These are phyloP conservation scores for Sporothrix humicola DNA, from an alignment of 2,329 filamentous ascomycete species.

Conservation along the genomic window DNA sequence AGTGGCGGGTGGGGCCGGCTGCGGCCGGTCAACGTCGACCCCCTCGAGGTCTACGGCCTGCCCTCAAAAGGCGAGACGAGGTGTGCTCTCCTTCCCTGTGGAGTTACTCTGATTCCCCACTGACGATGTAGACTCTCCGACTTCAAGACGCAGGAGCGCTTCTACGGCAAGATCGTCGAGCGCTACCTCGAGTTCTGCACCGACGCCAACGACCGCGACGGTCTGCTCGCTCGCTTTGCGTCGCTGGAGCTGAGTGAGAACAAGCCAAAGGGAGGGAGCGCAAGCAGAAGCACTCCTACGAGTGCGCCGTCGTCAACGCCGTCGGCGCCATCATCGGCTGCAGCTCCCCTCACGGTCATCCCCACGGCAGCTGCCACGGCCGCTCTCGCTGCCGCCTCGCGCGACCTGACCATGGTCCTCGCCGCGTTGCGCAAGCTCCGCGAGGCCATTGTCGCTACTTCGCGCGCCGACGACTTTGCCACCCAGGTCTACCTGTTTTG, in stretches of 20 bases:
- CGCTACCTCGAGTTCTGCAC: conserved; percentile 91
- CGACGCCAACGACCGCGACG: conserved; percentile 70
- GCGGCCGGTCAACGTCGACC: conserved; percentile 75
- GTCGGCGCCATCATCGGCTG: neutral
- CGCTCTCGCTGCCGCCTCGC: conserved; percentile 43
- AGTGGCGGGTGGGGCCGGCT: conserved; percentile 69
- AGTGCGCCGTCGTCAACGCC: neutral
- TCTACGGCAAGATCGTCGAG: conserved; percentile 85
- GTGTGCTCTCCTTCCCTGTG: conserved; percentile 51
- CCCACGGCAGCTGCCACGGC: conserved; percentile 20
- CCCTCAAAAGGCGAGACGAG: conserved; percentile 90
- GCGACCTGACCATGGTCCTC: conserved; percentile 75
- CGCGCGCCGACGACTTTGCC: conserved; percentile 78
- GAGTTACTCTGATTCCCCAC: neutral
- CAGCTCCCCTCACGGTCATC: neutral
- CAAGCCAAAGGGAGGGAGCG: neutral
- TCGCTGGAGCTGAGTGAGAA: conserved; percentile 56
- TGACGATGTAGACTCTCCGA: conserved; percentile 65
- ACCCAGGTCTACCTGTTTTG: conserved; percentile 92
- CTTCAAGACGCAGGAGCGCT: conserved; percentile 78
- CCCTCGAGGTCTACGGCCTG: conserved; percentile 80
- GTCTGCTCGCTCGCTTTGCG: conserved; percentile 76
- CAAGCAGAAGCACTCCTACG: neutral
- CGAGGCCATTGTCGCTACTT: conserved; percentile 83
- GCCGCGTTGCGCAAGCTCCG: conserved; percentile 88